Evolutionary conservation across 163 green algal genomes (phyloP).

Genomic region (Chlorella variabilis): DNA sequence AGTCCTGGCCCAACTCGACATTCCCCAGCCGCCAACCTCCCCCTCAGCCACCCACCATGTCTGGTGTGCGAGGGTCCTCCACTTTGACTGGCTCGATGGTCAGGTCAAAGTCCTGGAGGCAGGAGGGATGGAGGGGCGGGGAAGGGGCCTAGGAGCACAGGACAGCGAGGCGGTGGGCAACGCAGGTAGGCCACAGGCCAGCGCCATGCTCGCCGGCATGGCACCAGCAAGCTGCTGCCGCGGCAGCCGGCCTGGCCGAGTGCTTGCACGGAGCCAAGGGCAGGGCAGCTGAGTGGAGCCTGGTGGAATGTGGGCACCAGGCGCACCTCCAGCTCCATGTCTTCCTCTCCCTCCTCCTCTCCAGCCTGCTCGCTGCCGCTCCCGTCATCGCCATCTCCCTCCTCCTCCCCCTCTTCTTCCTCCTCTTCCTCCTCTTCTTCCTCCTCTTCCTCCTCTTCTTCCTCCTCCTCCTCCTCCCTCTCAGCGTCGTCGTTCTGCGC

Average conservation of each 20-base stretch:
- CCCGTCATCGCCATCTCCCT: neutral
- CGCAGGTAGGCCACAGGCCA: no score
- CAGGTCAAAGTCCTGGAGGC: constrained; percentile 17
- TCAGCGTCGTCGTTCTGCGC: neutral
- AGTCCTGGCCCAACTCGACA: no score
- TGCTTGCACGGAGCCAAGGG: no score
- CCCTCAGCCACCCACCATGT: constrained; percentile 10
- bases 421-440: constrained; percentile 1
- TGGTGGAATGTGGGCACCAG: no score
- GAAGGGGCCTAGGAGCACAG: neutral
- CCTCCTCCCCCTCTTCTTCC: neutral
- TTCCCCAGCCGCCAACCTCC: no score
- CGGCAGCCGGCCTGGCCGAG: no score
- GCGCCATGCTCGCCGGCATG: no score
- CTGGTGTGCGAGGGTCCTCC: constrained; percentile 31
- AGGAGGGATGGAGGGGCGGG: neutral
- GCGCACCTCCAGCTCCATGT: constrained; percentile 9
- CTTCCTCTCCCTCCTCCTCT: neutral
- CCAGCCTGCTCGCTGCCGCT: constrained; percentile 14
- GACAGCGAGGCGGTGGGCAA: no score
- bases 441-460: neutral
- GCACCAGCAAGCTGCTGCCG: no score
- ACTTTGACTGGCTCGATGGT: constrained; percentile 31
- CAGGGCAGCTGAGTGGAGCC: no score
- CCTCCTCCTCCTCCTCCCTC: neutral